phyloP scores from a whole-genome alignment of 768 basidiomycete species.

The Suillus americanus region DNA sequence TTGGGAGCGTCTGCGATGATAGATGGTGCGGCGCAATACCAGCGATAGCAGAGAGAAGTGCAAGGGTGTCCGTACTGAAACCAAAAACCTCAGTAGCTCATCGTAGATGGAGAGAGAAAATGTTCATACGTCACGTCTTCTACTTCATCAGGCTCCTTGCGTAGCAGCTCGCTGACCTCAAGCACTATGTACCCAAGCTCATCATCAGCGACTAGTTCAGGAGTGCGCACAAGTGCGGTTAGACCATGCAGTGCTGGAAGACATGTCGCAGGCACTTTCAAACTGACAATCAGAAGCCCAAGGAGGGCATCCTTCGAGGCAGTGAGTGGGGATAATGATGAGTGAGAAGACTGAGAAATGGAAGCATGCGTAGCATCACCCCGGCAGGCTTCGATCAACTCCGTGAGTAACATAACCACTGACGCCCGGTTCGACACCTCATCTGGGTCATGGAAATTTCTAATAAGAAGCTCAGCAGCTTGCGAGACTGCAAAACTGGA shows the following conservation, averaged over 20 bases:
- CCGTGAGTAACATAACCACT: constrained; percentile 65
- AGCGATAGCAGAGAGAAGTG: constrained; percentile 65
- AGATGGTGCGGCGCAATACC: constrained; percentile 60
- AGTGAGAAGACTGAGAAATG: constrained; percentile 10
- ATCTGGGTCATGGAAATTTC: constrained; percentile 69
- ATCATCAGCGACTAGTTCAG: constrained; percentile 59
- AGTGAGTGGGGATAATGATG: constrained; percentile 40
- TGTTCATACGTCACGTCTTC: constrained; percentile 50
- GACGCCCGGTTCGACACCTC: constrained; percentile 67
- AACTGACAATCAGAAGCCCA: constrained; percentile 58
- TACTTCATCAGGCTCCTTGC: constrained; percentile 45
- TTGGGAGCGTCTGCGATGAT: constrained; percentile 72
- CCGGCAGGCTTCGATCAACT: constrained; percentile 56
- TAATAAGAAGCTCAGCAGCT: constrained; percentile 73
- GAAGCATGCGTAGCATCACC: constrained; percentile 34
- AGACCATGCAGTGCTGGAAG: constrained; percentile 65
- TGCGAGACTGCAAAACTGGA: constrained; percentile 67
- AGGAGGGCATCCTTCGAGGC: constrained; percentile 78
- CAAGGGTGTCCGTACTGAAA: constrained; percentile 56
- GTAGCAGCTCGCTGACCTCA: constrained; percentile 67
- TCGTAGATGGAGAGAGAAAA: neutral
- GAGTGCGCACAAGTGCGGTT: constrained; percentile 63
- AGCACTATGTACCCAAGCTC: constrained; percentile 83
- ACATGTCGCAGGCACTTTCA: constrained; percentile 51
- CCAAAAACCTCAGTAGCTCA: neutral